Evolutionary conservation across 805 yeast species (phyloP), one percentile per base, ranked within the genome.

Genomic region (Kluyveromyces nonfermentans): DNA sequence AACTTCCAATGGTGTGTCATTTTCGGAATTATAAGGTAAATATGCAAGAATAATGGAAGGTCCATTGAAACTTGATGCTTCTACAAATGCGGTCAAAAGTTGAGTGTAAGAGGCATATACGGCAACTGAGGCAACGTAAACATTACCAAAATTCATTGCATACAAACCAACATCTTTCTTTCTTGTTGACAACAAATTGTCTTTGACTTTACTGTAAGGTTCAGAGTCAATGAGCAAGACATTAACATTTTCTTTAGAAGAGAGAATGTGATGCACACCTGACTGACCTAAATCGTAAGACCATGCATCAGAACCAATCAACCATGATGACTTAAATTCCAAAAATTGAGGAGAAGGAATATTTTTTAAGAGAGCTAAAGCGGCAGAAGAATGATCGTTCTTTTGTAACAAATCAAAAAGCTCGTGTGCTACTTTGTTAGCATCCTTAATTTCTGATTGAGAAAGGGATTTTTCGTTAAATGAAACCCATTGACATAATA

Each of bases 231-330:
- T 81, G 46, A 90, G 72, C 57, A 90, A 74, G 75, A 90, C 74
- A 62, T 90, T 90, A 53, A 90, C 67, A 59, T 87, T 85, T 60
- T 78, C 73, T 37, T 81, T 81, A 0, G 89, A 79, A 21, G 88
- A 67, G 37, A 90, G 69, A 4, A 87, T 81, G 54, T 82, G 82
- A 62, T 90, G 97, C 41, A 90, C 81, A 60, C 97, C 96, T 5
- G 96, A 83, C 49, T 84, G 71, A 35, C 97, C 97, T 53, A 86
- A 69, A 67, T 90, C 97, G 60, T 82, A 88, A 17, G 96, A 76
- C 97, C 97, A 90, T 28, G 93, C 78, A 62, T 90, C 97, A 16
- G 96, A 87, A 28, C 97, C 96, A 45, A 90, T 71, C 47, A 90
- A 71, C 97, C 97, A 90, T 42, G 75, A 70, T 10, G 83, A 70